Percentiles rank a stretch among this genome's conserved stretches.
Evolutionary conservation across 345 rosid genomes (phyloP).

Genomic region (Cardamine occulta): DNA sequence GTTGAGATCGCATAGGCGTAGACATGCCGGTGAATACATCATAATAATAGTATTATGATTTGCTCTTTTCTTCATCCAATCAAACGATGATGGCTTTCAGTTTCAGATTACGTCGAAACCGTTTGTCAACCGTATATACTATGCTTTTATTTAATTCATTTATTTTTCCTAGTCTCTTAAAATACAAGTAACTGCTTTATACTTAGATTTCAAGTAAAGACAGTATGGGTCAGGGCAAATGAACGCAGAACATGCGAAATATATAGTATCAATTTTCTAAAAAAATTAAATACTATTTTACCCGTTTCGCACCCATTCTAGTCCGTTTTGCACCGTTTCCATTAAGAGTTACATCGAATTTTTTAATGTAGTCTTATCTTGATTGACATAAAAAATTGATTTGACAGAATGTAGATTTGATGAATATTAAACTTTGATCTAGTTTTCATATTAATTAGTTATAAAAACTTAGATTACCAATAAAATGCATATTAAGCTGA

Average conservation of each 20-base stretch:
- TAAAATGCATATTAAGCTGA: no score
- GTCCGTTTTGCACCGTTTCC: background rate
- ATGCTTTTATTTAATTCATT: background rate
- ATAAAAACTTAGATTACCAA: no score
- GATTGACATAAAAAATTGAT: background rate
- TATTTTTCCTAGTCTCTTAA: background rate
- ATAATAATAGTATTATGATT: slow-evolving; percentile 5
- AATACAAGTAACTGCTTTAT: background rate
- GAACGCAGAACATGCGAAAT: background rate
- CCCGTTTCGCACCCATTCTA: background rate
- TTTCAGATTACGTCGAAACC: slow-evolving; percentile 27
- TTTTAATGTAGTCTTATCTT: background rate
- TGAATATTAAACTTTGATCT: background rate
- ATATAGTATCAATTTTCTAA: background rate
- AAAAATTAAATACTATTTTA: no score
- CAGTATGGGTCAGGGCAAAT: background rate
- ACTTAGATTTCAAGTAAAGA: background rate
- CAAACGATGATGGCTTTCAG: slow-evolving; percentile 31
- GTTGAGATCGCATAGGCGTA: slow-evolving; percentile 14
- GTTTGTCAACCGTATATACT: slow-evolving; percentile 7
- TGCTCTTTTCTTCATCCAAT: slow-evolving; percentile 13
- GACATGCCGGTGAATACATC: slow-evolving; percentile 26
- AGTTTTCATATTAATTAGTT: no score
- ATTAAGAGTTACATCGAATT: background rate
- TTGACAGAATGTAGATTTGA: background rate